These are phyloP conservation scores for Yarrowia keelungensis DNA, from an alignment of 805 yeast species.

Conservation along the genomic window DNA sequence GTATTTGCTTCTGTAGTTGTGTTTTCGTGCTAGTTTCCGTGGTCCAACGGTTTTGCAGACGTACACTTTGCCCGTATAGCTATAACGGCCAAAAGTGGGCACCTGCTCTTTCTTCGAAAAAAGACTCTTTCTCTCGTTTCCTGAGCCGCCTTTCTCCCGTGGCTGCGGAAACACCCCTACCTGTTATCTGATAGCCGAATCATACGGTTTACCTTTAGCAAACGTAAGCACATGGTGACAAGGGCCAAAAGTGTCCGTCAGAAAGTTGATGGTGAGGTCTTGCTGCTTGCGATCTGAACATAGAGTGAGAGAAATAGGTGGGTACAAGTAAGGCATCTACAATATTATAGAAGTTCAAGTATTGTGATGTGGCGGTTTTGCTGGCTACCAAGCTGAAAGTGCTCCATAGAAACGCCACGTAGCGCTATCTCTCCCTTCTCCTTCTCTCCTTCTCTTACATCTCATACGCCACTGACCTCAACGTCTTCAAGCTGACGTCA, in stretches of 20 bases:
- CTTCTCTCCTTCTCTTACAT: too few relatives aligned
- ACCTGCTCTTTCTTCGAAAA: background rate
- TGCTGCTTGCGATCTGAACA: background rate
- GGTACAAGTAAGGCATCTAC: too few relatives aligned
- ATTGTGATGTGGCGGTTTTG: too few relatives aligned
- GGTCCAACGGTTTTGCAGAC: too few relatives aligned
- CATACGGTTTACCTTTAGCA: constrained; percentile 30
- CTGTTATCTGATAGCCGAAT: constrained; percentile 22
- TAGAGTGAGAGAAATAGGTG: background rate
- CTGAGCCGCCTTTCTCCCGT: background rate
- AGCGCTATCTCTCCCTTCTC: too few relatives aligned
- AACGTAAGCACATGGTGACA: constrained; percentile 30
- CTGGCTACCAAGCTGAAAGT: too few relatives aligned
- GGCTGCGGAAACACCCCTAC: background rate
- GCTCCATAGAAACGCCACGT: too few relatives aligned
- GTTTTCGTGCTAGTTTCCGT: too few relatives aligned
- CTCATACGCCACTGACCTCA: too few relatives aligned
- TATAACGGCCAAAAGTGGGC: background rate
- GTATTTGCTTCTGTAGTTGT: too few relatives aligned
- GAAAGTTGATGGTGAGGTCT: background rate
- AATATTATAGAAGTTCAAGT: too few relatives aligned
- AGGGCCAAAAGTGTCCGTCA: constrained; percentile 4
- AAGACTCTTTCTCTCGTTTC: background rate
- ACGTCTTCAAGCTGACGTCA: background rate
- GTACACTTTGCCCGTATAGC: background rate